phyloP scores from a whole-genome alignment of 176 grass and related monocot species.

The Eragrostis nindensis region DNA sequence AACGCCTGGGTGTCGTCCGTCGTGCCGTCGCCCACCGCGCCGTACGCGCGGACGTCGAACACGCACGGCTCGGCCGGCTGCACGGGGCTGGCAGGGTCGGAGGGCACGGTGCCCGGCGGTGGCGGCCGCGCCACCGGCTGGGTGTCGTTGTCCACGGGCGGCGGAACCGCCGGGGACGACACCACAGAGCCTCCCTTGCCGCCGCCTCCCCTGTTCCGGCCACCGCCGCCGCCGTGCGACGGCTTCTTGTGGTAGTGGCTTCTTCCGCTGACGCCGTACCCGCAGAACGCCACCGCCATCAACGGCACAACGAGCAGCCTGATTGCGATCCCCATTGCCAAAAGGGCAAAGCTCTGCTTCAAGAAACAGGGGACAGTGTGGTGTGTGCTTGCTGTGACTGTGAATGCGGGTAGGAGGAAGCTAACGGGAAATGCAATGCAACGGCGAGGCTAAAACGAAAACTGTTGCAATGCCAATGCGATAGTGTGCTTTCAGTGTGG shows the following conservation, averaged over 20 bases:
- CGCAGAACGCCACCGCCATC: constrained; percentile 35
- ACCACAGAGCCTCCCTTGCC: constrained; percentile 29
- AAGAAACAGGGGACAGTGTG: constrained; percentile 13
- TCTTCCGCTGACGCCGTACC: constrained; percentile 48
- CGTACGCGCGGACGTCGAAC: constrained; percentile 78
- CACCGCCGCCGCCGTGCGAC: background rate
- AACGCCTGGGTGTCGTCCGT: constrained; percentile 79
- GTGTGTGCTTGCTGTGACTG: background rate
- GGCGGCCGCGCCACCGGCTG: background rate
- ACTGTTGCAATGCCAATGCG: constrained; percentile 11
- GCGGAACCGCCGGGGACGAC: constrained; percentile 42
- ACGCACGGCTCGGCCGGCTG: constrained; percentile 52
- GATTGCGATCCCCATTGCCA: constrained; percentile 19
- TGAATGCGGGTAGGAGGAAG: background rate
- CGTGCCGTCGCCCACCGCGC: constrained; percentile 63
- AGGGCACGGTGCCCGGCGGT: constrained; percentile 39
- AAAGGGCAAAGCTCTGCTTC: constrained; percentile 5
- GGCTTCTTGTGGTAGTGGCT: constrained; percentile 72
- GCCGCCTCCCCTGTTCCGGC: constrained; percentile 30
- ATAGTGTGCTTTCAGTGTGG: background rate
- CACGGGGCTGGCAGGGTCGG: constrained; percentile 46
- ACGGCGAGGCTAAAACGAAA: background rate
- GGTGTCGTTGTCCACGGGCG: constrained; percentile 11
- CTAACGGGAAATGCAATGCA: background rate
- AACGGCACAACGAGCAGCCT: constrained; percentile 16